Base-by-base conservation (phyloP, 2,329 filamentous ascomycete species). In the Albophoma yamanashiensis region DNA sequence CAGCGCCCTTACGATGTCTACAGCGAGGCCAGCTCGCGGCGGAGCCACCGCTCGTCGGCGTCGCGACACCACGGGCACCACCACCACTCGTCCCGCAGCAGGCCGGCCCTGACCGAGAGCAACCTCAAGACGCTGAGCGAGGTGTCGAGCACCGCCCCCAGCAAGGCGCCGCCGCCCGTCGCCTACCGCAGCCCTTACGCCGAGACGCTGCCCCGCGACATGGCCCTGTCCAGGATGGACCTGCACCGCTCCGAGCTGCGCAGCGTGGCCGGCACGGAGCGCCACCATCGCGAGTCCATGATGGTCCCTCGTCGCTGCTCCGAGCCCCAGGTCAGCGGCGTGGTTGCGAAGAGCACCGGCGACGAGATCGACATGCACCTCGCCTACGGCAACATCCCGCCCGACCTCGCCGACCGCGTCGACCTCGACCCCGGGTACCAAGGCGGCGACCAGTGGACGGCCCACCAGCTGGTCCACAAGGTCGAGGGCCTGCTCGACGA, bases 331-430 rank as follows among this genome's bases (percentile, higher is more conserved):
- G 64, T 78, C 34, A 31, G 20, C 50, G 50, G 27, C 27, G 27
- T 34, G 6, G 47, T 52, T 17, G 64, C 64, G 55, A 62, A 47
- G 25, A 62, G 56, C 62, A 66, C 55, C 63, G 62, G 67, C 62
- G 78, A 81, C 66, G 78, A 86, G 59, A 86, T 96, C 66, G 93
- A 97, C 69, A 92, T 96, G 89, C 82, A 96, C 70, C 80, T 97
- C 9, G 93, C 93, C 9, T 97, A 97, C 68, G 93, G 93, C 62
- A 87, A 90, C 58, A 79, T 94, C 0, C 89, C 89, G 1, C 85
- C 89, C 60, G 84, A 92, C 67, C 74, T 91, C 74, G 71, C 76
- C 69, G 59, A 74, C 73, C 70, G 78, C 66, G 66, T 77, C 67
- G 75, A 83, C 68, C 68, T 81, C 55, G 78, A 80, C 62, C 75